Evolutionary conservation across 2,329 filamentous ascomycete genomes (phyloP).

Genomic region (Teratosphaeria nubilosa): DNA sequence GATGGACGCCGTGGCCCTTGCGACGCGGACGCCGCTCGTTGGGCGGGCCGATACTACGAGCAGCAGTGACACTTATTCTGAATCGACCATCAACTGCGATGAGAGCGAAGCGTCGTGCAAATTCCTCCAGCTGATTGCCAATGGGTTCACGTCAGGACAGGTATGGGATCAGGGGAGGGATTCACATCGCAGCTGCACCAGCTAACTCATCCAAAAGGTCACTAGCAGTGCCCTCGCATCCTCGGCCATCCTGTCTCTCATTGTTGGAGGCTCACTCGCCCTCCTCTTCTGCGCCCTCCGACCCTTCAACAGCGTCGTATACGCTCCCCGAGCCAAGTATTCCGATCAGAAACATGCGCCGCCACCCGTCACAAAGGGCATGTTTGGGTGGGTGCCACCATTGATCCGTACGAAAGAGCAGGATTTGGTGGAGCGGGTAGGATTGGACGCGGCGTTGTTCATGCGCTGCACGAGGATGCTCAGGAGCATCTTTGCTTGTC

Average conservation of each 20-base stretch:
- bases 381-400: slow-evolving; percentile 78
- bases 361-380: slow-evolving; percentile 73
- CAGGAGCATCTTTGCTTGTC: slow-evolving; percentile 71
- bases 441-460: slow-evolving; percentile 85
- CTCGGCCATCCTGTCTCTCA: slow-evolving; percentile 65
- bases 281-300: slow-evolving; percentile 79
- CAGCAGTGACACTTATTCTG: neutral
- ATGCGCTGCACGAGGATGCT: slow-evolving; percentile 84
- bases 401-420: slow-evolving; percentile 69
- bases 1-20: neutral
- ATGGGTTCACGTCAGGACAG: slow-evolving; percentile 4
- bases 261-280: slow-evolving; percentile 44
- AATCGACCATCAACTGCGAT: slow-evolving; percentile 13
- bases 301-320: slow-evolving; percentile 84
- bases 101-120: slow-evolving; percentile 6
- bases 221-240: slow-evolving; percentile 53
- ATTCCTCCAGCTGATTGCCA: slow-evolving; percentile 29
- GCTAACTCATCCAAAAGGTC: slow-evolving; percentile 42
- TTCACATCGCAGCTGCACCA: slow-evolving; percentile 19
- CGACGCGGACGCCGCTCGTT: neutral
- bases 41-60: neutral
- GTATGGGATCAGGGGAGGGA: slow-evolving; percentile 6
- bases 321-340: slow-evolving; percentile 88
- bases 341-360: slow-evolving; percentile 83
- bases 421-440: slow-evolving; percentile 68